Evolutionary conservation across 2,329 filamentous ascomycete genomes (phyloP).

Genomic region (Seiridium cupressi): DNA sequence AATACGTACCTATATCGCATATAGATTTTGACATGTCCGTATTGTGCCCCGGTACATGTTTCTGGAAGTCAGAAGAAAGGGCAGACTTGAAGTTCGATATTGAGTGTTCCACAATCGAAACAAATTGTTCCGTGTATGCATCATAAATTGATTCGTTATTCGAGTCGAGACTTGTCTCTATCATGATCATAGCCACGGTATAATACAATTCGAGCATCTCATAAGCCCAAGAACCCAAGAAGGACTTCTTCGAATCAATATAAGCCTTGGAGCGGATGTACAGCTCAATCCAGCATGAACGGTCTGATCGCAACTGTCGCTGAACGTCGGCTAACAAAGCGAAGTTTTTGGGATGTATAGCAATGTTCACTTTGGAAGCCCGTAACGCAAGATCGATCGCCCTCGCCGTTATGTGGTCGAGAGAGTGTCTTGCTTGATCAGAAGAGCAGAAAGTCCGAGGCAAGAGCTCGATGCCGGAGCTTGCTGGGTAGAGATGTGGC

Average conservation of each 20-base stretch:
- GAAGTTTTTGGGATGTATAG: conserved; percentile 12
- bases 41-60: conserved; percentile 20
- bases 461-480: conserved; percentile 6
- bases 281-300: conserved; percentile 18
- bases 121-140: conserved; percentile 28
- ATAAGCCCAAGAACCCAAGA: conserved; percentile 19
- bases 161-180: conserved; percentile 27
- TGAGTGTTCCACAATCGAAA: conserved; percentile 25
- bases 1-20: neutral
- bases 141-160: conserved; percentile 36
- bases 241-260: conserved; percentile 11
- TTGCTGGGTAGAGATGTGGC: conserved; percentile 8
- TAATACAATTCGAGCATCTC: conserved; percentile 36
- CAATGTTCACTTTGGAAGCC: neutral
- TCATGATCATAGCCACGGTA: conserved; percentile 42
- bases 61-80: conserved; percentile 24
- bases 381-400: neutral
- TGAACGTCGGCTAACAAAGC: conserved; percentile 16
- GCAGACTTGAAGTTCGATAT: conserved; percentile 5
- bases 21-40: neutral
- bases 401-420: conserved; percentile 1
- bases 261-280: conserved; percentile 21
- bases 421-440: conserved; percentile 2
- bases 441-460: conserved; percentile 1
- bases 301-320: conserved; percentile 10